phyloP scores from a whole-genome alignment of 1,284 basidiomycete species.

The Sanghuangporus weigelae region DNA sequence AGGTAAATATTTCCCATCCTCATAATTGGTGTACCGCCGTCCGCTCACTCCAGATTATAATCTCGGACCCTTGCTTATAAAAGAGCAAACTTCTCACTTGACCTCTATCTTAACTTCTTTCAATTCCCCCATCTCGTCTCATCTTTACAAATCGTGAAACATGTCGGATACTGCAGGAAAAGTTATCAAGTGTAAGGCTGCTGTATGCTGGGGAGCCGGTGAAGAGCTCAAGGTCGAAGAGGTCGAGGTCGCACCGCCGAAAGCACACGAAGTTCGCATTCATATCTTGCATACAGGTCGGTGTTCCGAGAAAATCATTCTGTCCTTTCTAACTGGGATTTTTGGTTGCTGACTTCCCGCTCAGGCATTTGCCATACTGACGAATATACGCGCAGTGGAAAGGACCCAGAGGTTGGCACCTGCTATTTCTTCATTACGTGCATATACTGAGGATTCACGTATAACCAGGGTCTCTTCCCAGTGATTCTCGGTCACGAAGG shows the following conservation, averaged over 20 bases:
- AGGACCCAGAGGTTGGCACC: slow-evolving; percentile 78
- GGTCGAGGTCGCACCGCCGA: slow-evolving; percentile 90
- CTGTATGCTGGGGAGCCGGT: slow-evolving; percentile 94
- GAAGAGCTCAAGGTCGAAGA: slow-evolving; percentile 88
- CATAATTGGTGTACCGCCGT: neutral
- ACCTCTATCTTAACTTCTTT: slow-evolving; percentile 4
- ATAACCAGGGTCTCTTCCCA: slow-evolving; percentile 84
- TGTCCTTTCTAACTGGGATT: neutral
- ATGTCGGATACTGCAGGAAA: slow-evolving; percentile 71
- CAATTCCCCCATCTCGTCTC: slow-evolving; percentile 4
- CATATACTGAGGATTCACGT: neutral
- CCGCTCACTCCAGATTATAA: neutral
- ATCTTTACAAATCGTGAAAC: slow-evolving; percentile 18
- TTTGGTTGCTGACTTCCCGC: neutral
- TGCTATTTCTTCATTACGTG: slow-evolving; percentile 7
- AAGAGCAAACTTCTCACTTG: slow-evolving; percentile 3
- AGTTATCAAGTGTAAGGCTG: slow-evolving; percentile 89
- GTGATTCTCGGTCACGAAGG: slow-evolving; percentile 93
- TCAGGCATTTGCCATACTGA: slow-evolving; percentile 98
- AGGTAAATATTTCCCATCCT: neutral
- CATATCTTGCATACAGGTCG: slow-evolving; percentile 84
- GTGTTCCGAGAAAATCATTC: neutral
- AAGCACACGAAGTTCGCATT: slow-evolving; percentile 89
- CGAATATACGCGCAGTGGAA: slow-evolving; percentile 94
- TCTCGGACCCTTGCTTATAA: neutral